These are phyloP conservation scores for Paracorniculantispora psalliotae DNA, from an alignment of 2,329 filamentous ascomycete genomes.

Conservation along the genomic window DNA sequence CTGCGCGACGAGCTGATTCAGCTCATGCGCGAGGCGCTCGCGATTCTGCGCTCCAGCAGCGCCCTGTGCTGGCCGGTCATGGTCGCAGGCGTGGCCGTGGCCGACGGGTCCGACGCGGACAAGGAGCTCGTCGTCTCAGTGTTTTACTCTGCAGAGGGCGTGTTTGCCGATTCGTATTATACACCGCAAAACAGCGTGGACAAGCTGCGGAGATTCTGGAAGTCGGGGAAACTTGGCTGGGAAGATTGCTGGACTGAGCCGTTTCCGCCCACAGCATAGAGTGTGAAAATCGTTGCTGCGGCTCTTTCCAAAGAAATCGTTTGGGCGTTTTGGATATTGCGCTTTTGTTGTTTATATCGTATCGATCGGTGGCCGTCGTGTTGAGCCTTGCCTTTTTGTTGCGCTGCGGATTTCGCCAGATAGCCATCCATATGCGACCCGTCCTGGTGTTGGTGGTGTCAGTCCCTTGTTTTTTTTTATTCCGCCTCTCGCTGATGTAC, in stretches of 20 bases:
- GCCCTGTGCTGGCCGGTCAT: slow-evolving; percentile 1
- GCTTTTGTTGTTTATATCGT: no score
- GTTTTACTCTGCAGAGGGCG: neutral
- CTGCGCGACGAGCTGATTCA: neutral
- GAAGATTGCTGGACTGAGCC: neutral
- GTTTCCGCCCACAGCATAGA: neutral
- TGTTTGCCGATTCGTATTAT: neutral
- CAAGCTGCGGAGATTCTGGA: neutral
- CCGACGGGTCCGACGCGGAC: neutral
- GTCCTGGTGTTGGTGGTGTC: no score
- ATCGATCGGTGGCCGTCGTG: no score
- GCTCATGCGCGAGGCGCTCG: neutral
- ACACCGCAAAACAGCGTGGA: neutral
- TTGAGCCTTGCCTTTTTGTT: neutral
- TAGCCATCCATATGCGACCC: no score
- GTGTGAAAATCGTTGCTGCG: neutral
- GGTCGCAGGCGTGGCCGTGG: neutral
- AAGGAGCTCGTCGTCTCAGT: neutral
- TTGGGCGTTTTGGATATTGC: no score
- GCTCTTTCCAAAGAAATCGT: neutral
- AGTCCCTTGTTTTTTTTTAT: no score
- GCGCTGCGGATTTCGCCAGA: no score
- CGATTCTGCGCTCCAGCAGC: neutral
- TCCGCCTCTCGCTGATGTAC: no score
- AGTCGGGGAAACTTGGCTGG: neutral